These are phyloP conservation scores for Fusarium burgessii DNA, from an alignment of 2,329 filamentous ascomycete genomes.

Conservation along the genomic window DNA sequence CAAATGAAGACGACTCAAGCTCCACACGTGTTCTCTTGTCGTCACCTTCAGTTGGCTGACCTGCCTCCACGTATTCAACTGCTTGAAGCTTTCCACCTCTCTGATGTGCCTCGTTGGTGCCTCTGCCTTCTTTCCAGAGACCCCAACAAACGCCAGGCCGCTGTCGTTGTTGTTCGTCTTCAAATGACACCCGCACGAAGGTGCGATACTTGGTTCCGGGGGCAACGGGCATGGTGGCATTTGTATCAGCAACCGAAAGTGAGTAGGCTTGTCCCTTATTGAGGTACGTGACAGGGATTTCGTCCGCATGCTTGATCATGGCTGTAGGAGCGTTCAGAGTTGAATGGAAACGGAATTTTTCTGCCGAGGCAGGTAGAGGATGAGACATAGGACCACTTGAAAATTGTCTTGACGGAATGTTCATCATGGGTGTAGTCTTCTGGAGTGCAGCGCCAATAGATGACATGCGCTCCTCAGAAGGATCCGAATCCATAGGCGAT, in stretches of 20 bases:
- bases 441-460: constrained; percentile 72
- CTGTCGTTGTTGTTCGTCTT: constrained; percentile 91
- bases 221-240: constrained; percentile 67
- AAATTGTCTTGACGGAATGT: constrained; percentile 65
- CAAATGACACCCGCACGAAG: constrained; percentile 94
- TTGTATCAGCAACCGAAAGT: constrained; percentile 84
- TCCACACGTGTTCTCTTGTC: constrained; percentile 77
- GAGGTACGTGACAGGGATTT: constrained; percentile 96
- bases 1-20: constrained; percentile 83
- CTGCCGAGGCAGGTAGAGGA: constrained; percentile 65
- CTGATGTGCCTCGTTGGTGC: constrained; percentile 95
- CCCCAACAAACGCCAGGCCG: constrained; percentile 87
- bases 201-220: constrained; percentile 83
- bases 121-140: constrained; percentile 94
- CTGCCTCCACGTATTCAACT: constrained; percentile 87
- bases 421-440: constrained; percentile 69
- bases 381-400: constrained; percentile 60
- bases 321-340: constrained; percentile 94
- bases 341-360: constrained; percentile 89
- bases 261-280: constrained; percentile 98
- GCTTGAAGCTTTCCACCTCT: constrained; percentile 92
- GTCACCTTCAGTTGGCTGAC: constrained; percentile 69
- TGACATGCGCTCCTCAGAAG: constrained; percentile 63
- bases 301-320: constrained; percentile 90
- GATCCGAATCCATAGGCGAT: constrained; percentile 72